Percentiles rank a stretch among this genome's conserved stretches.
phyloP scores from a whole-genome alignment of 2,329 filamentous ascomycete genomes.

The Nigrograna mackinnonii region DNA sequence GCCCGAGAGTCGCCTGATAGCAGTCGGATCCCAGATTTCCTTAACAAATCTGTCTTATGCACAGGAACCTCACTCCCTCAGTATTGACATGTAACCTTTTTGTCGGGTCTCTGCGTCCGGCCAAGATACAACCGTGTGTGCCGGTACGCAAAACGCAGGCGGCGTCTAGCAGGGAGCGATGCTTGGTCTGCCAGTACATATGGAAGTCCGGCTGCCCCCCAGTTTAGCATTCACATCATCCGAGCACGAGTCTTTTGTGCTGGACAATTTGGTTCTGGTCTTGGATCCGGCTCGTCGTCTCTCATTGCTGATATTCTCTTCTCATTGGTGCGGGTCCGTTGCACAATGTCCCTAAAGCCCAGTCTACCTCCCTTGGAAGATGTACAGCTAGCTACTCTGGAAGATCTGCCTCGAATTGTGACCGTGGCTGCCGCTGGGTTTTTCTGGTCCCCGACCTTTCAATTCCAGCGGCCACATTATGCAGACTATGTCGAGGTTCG shows the following conservation, averaged over 20 bases:
- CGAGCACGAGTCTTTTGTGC: no score
- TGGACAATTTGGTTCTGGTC: no score
- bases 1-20: not conserved
- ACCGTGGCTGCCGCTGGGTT: conserved; percentile 32
- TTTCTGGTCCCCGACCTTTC: conserved; percentile 31
- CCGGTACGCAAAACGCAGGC: not conserved
- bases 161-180: not conserved
- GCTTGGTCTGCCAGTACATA: no score
- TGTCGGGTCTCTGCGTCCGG: not conserved
- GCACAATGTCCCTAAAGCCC: conserved; percentile 13
- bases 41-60: not conserved
- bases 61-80: conserved; percentile 1
- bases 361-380: conserved; percentile 14
- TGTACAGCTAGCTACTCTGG: conserved; percentile 17
- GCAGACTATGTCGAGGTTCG: conserved; percentile 15
- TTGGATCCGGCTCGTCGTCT: no score
- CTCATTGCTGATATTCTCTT: no score
- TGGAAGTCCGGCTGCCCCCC: no score
- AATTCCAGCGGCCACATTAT: conserved; percentile 26
- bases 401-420: conserved; percentile 27
- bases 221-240: no score
- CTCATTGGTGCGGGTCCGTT: not conserved
- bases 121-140: not conserved
- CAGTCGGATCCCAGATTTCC: not conserved
- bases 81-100: not conserved